phyloP scores from a whole-genome alignment of 805 yeast genomes.

The Candida pini region DNA sequence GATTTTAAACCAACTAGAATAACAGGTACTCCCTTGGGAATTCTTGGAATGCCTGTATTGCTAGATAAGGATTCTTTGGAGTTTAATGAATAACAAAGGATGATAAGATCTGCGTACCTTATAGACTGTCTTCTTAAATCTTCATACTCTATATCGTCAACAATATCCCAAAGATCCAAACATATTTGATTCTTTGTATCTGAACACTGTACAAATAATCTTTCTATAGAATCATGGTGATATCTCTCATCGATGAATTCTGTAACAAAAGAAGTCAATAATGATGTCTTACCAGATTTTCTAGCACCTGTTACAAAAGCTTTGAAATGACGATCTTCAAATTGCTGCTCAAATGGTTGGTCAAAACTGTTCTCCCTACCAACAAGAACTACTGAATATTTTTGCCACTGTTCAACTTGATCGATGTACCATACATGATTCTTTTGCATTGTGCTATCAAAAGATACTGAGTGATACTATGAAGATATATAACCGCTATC shows the following conservation, averaged over 20 bases:
- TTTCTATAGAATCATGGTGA: conserved; percentile 95
- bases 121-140: conserved; percentile 81
- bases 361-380: too few species aligned
- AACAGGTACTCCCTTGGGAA: conserved; percentile 61
- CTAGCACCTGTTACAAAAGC: conserved; percentile 97
- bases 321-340: conserved; percentile 25
- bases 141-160: conserved; percentile 91
- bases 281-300: conserved; percentile 97
- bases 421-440: too few species aligned
- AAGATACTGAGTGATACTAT: too few species aligned
- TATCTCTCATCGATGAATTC: conserved; percentile 95
- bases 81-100: conserved; percentile 67
- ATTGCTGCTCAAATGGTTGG: too few species aligned
- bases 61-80: conserved; percentile 53
- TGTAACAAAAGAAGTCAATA: conserved; percentile 90
- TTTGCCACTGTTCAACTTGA: too few species aligned
- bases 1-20: conserved; percentile 69
- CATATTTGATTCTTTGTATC: conserved; percentile 81
- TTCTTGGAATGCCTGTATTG: conserved; percentile 69
- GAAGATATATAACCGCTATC: too few species aligned
- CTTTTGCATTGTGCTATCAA: too few species aligned
- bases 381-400: too few species aligned
- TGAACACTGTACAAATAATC: conserved; percentile 89
- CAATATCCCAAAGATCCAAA: conserved; percentile 91
- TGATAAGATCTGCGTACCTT: conserved; percentile 55